phyloP scores from a whole-genome alignment of 2,329 filamentous ascomycete species.

The Venturiaceae sp. region DNA sequence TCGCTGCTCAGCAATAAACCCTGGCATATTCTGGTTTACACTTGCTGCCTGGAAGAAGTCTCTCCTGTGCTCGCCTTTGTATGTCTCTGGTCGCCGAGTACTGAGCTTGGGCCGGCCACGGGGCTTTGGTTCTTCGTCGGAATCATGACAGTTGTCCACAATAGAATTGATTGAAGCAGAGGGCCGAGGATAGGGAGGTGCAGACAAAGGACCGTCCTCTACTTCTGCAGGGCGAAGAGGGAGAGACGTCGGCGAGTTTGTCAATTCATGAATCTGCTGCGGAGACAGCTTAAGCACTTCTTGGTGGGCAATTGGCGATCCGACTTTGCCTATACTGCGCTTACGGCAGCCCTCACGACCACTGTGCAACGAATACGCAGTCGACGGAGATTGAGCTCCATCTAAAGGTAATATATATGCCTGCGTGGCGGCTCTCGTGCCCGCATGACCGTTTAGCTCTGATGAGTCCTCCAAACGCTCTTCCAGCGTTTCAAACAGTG shows the following conservation, averaged over 20 bases:
- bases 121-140: not conserved
- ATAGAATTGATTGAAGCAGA: not conserved
- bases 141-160: constrained; percentile 18
- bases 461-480: not conserved
- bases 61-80: not conserved
- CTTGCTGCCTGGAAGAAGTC: not conserved
- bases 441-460: not conserved
- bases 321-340: constrained; percentile 8
- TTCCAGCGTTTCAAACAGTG: not conserved
- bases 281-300: constrained; percentile 43
- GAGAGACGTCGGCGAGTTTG: constrained; percentile 44
- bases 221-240: constrained; percentile 34
- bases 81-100: not conserved
- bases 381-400: not conserved
- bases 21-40: not conserved
- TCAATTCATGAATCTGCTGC: constrained; percentile 44
- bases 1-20: not conserved
- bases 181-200: constrained; percentile 19
- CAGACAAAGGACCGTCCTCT: constrained; percentile 22
- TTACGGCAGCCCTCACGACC: not conserved
- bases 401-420: not conserved
- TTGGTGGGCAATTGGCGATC: not conserved
- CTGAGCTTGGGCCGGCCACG: not conserved
- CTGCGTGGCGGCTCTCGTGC: not conserved
- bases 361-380: not conserved